Base-by-base conservation (phyloP, 345 rosid genomes). In the Adansonia digitata region DNA sequence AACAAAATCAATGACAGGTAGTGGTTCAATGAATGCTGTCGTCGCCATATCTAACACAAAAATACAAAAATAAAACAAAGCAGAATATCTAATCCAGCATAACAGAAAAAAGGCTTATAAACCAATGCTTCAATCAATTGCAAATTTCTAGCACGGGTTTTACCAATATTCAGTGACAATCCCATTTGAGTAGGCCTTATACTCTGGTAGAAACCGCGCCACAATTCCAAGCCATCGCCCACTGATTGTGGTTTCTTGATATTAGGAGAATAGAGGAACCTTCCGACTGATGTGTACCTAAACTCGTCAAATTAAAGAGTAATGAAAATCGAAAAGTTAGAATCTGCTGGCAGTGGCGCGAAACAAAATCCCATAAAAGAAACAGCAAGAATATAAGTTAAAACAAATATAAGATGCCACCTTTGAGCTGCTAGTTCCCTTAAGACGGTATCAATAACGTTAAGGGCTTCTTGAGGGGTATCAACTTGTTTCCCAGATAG, bases 201-300 rank as follows among this genome's bases (percentile, higher is more conserved):
- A 48, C 85, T 84, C 69, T 84, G 85, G 75, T 84, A 82, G 72
- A 81, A 81, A 13, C 85, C 87, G n/a, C 83, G 77, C 85, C 87
- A 84, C 26, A 78, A 71, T 52, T 84, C 85, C 40, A 82, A 63
- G 39, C 83, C 85, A 14, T 77, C 85, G 4, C 81, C 82, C n/a
- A 84, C 52, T 37, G 49, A 48, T 61, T 73, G 80, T 0, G 81
- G 77, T 56, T 74, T 75, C 74, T 62, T 74, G 22, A 77, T 37
- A 62, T 42, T 17, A 49, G 85, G 81, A 51, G 81, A 75, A 61
- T 79, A 79, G 45, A 84, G 73, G 27, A 69, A 81, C 45, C 81
- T 79, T 37, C 87, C 87, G 48, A 81, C 75, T 56, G 81, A 60
- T 15, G 65, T n/a, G 40, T 77, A 84, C 56, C 82, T 80, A 60